A percentile compares a stretch with the other conserved stretches of the same genome.
phyloP scores from a whole-genome alignment of 2,329 filamentous ascomycete species.

The Monascus ruber region DNA sequence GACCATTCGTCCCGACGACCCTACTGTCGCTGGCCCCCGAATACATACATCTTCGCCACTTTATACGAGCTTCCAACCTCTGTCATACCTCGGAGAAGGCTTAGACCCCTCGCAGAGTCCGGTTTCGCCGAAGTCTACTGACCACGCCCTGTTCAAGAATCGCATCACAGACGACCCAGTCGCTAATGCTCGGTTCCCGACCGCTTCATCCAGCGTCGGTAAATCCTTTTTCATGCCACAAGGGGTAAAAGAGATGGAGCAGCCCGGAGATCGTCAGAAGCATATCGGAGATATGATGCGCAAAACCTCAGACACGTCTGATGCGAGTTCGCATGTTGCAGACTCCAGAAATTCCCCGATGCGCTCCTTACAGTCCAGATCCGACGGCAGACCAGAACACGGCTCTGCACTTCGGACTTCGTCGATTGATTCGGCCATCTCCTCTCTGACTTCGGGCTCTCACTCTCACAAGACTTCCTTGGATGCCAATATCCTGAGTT shows the following conservation, averaged over 20 bases:
- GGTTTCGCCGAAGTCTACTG: slow-evolving; percentile 14
- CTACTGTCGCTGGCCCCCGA: slow-evolving; percentile 11
- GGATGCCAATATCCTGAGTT: slow-evolving; percentile 45
- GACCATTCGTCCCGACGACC: slow-evolving; percentile 10
- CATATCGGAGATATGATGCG: slow-evolving; percentile 15
- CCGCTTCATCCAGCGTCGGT: slow-evolving; percentile 12
- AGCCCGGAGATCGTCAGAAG: slow-evolving; percentile 5
- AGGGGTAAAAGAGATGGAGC: slow-evolving; percentile 9
- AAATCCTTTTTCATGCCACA: slow-evolving; percentile 9
- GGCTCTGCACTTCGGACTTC: slow-evolving; percentile 55
- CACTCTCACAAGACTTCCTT: slow-evolving; percentile 48
- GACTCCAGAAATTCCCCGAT: slow-evolving; percentile 17
- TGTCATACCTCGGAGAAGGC: slow-evolving; percentile 10
- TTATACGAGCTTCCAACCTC: slow-evolving; percentile 16
- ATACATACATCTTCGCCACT: slow-evolving; percentile 20
- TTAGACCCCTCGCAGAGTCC: slow-evolving; percentile 15
- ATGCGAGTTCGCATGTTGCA: slow-evolving; percentile 9
- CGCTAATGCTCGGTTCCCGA: slow-evolving; percentile 20
- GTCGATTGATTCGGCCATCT: slow-evolving; percentile 90
- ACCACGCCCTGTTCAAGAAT: slow-evolving; percentile 11
- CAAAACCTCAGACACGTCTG: too few relatives aligned
- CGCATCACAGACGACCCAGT: slow-evolving; percentile 11
- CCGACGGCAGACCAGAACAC: slow-evolving; percentile 19
- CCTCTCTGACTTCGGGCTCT: slow-evolving; percentile 54
- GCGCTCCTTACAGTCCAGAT: slow-evolving; percentile 18